These are phyloP conservation scores for Bromus sterilis DNA, from an alignment of 176 grass and related monocot species.

Conservation along the genomic window DNA sequence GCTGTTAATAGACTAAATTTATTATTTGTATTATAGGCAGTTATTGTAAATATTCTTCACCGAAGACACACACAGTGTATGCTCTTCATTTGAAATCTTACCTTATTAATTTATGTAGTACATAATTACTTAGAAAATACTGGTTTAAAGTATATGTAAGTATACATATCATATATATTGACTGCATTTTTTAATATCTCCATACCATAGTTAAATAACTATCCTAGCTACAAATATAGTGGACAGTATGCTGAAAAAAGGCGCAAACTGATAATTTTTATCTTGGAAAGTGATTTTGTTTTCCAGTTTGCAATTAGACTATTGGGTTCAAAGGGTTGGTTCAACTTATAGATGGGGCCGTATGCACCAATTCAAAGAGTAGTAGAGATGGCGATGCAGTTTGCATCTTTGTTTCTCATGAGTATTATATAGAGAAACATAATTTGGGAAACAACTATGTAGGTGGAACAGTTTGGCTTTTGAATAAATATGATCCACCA, in stretches of 20 bases:
- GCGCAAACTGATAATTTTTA: conserved; percentile 5
- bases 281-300: conserved; percentile 28
- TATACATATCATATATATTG: background rate
- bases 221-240: background rate
- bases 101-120: background rate
- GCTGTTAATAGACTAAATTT: background rate
- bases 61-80: conserved; percentile 79
- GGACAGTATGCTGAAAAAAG: conserved; percentile 8
- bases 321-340: conserved; percentile 87
- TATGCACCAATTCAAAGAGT: background rate
- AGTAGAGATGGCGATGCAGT: background rate
- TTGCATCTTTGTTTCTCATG: background rate
- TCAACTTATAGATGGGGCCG: conserved; percentile 37
- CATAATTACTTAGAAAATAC: background rate
- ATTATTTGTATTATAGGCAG: conserved; percentile 45
- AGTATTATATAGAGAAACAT: background rate
- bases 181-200: background rate
- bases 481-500: background rate
- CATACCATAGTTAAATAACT: conserved; percentile 6
- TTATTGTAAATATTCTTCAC: conserved; percentile 77
- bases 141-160: background rate
- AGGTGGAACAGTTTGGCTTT: background rate
- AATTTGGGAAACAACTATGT: background rate
- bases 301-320: conserved; percentile 68
- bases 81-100: conserved; percentile 17